These are phyloP conservation scores for Rhytidhysteron rufulum DNA, from an alignment of 2,329 filamentous ascomycete genomes.

Conservation along the genomic window DNA sequence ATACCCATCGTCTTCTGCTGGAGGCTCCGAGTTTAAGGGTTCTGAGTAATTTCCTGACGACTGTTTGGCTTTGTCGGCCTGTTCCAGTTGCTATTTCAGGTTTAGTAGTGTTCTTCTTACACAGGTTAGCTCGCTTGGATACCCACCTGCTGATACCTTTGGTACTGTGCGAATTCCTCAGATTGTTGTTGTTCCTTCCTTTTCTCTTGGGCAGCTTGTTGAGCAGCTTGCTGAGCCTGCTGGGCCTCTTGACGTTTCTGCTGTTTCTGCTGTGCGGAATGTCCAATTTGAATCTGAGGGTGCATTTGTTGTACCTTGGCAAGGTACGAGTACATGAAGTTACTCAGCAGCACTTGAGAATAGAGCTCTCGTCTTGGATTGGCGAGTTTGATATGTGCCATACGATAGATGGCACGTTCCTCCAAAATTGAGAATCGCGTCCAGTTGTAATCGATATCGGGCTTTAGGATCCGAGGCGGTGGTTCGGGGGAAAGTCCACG, in stretches of 20 bases:
- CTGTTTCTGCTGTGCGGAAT: slow-evolving; percentile 69
- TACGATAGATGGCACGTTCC: slow-evolving; percentile 94
- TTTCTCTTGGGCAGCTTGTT: slow-evolving; percentile 23
- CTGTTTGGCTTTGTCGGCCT: slow-evolving; percentile 9
- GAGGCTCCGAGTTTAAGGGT: slow-evolving; percentile 6
- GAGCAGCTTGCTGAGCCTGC: slow-evolving; percentile 35
- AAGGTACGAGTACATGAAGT: slow-evolving; percentile 99
- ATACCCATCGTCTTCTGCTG: slow-evolving; percentile 10
- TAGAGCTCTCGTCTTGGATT: slow-evolving; percentile 88
- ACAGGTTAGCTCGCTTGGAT: slow-evolving; percentile 1
- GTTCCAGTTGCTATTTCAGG: slow-evolving; percentile 16
- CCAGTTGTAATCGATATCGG: slow-evolving; percentile 95
- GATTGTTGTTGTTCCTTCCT: slow-evolving; percentile 30
- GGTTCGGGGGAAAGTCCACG: slow-evolving; percentile 76
- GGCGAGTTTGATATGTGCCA: slow-evolving; percentile 99
- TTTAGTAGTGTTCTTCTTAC: slow-evolving; percentile 9
- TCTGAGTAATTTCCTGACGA: slow-evolving; percentile 8
- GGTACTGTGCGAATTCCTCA: slow-evolving; percentile 39
- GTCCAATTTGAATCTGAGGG: slow-evolving; percentile 87
- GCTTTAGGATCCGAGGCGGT: slow-evolving; percentile 65
- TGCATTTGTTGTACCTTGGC: slow-evolving; percentile 99
- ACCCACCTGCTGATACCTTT: slow-evolving; percentile 35
- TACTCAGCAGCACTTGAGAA: slow-evolving; percentile 93
- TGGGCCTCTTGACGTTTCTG: slow-evolving; percentile 54
- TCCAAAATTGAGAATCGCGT: slow-evolving; percentile 92